These are phyloP conservation scores for Sclerotinia trifoliorum DNA, from an alignment of 2,329 filamentous ascomycete species.

Conservation along the genomic window DNA sequence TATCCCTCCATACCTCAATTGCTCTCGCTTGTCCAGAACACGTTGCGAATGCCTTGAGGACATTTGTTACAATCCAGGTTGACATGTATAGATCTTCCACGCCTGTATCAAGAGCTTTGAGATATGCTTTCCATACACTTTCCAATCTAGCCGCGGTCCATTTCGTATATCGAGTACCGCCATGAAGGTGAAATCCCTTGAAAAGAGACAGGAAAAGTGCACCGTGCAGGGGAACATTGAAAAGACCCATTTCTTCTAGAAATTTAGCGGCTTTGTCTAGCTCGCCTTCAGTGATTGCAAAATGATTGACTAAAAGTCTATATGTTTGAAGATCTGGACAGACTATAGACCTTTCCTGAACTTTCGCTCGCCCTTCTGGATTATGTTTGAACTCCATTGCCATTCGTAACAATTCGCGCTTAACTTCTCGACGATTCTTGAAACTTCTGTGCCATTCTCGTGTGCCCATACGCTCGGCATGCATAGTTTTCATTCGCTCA, in stretches of 20 bases:
- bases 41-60: constrained; percentile 61
- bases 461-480: constrained; percentile 28
- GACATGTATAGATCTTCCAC: constrained; percentile 51
- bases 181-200: constrained; percentile 76
- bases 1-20: constrained; percentile 37
- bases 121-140: constrained; percentile 64
- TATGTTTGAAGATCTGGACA: constrained; percentile 78
- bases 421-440: constrained; percentile 43
- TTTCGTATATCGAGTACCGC: constrained; percentile 59
- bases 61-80: constrained; percentile 61
- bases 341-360: constrained; percentile 64
- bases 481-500: constrained; percentile 68
- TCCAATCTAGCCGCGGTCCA: constrained; percentile 74
- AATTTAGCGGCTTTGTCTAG: constrained; percentile 68
- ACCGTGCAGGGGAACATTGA: constrained; percentile 67
- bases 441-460: constrained; percentile 42
- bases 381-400: constrained; percentile 53
- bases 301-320: constrained; percentile 73
- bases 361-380: constrained; percentile 51
- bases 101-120: constrained; percentile 52
- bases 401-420: constrained; percentile 57
- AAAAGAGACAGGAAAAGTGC: constrained; percentile 79
- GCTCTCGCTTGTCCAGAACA: constrained; percentile 37
- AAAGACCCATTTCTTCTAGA: constrained; percentile 76
- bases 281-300: constrained; percentile 66